Base-by-base conservation (phyloP, 208 protist species). In the Lotmaria passim region DNA sequence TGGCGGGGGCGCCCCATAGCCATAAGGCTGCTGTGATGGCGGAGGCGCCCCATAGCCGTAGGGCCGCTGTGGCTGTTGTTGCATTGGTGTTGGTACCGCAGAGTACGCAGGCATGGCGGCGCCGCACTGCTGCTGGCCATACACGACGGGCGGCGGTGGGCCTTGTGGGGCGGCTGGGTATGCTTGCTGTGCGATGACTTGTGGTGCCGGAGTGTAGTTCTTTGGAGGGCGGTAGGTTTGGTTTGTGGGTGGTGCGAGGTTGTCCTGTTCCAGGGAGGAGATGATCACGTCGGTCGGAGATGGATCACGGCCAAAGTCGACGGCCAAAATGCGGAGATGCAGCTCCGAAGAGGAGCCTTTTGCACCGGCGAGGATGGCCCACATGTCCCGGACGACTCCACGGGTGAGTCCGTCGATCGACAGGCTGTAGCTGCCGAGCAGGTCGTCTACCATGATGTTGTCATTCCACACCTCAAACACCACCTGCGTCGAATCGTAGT, bases 391-490 rank as follows among this genome's bases (percentile, higher is more conserved):
- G 48, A 86, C 83, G 30, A 89, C 77, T n/a, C 84, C 84, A 21
- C 78, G 72, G 15, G 57, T 44, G 4, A 93, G 74, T n/a, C 75
- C 79, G 47, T 82, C 75, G 30, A 93, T n/a, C n/a, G 81, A 74
- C 33, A 93, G 77, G 14, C 12, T 66, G 78, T 86, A 90, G 57
- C 51, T 70, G 21, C 87, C 87, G 50, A 93, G 62, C 10, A 83
- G 66, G 15, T 83, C 75, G 39, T 93, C 87, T 11, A 57, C 68
- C 15, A 84, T 30, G 17, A 85, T 41, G 72, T 85, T 85, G 56
- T 86, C 71, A 50, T 93, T 85, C 82, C 83, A 87, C 50, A 93
- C 21, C 73, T 89, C 82, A 23, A 93, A 72, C 26, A 76, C 41
- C 15, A 93, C 59, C 47, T 86, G 73, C 26, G 79, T 74, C 39